A percentile compares a stretch with the other conserved stretches of the same genome.
Evolutionary conservation across 1,284 basidiomycete species (phyloP).

Genomic region (Ustilago crameri): DNA sequence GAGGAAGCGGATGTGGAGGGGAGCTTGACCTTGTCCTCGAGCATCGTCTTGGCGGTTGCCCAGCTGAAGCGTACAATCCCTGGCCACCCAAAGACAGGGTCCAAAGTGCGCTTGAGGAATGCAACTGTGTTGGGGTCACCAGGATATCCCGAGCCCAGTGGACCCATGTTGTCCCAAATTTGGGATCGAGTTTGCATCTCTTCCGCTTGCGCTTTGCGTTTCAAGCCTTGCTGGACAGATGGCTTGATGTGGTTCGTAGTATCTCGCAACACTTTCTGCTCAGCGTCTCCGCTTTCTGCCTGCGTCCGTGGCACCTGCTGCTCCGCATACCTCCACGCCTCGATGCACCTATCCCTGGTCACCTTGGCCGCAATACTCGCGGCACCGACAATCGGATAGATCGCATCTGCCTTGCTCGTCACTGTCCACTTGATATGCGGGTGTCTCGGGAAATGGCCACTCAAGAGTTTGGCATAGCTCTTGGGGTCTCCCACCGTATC

Average conservation of each 20-base stretch:
- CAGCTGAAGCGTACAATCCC: slow-evolving; percentile 92
- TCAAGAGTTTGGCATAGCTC: slow-evolving; percentile 75
- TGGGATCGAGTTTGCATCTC: not conserved
- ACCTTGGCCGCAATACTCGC: slow-evolving; percentile 97
- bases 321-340: slow-evolving; percentile 77
- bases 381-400: slow-evolving; percentile 95
- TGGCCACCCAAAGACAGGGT: slow-evolving; percentile 92
- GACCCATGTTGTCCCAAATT: slow-evolving; percentile 30
- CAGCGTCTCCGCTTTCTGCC: not conserved
- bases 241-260: slow-evolving; percentile 11
- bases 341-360: slow-evolving; percentile 89
- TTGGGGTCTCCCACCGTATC: slow-evolving; percentile 91
- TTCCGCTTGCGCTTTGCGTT: slow-evolving; percentile 26
- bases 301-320: not conserved
- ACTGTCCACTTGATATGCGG: slow-evolving; percentile 78
- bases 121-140: slow-evolving; percentile 90
- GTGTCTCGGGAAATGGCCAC: slow-evolving; percentile 55
- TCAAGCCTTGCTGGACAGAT: slow-evolving; percentile 8
- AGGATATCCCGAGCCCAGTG: slow-evolving; percentile 33
- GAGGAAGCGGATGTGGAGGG: slow-evolving; percentile 7
- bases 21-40: slow-evolving; percentile 75
- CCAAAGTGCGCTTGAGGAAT: slow-evolving; percentile 81
- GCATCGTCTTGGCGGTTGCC: slow-evolving; percentile 87
- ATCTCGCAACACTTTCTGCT: slow-evolving; percentile 16
- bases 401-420: slow-evolving; percentile 89